phyloP scores from a whole-genome alignment of 345 rosid species.

The Pistacia atlantica region DNA sequence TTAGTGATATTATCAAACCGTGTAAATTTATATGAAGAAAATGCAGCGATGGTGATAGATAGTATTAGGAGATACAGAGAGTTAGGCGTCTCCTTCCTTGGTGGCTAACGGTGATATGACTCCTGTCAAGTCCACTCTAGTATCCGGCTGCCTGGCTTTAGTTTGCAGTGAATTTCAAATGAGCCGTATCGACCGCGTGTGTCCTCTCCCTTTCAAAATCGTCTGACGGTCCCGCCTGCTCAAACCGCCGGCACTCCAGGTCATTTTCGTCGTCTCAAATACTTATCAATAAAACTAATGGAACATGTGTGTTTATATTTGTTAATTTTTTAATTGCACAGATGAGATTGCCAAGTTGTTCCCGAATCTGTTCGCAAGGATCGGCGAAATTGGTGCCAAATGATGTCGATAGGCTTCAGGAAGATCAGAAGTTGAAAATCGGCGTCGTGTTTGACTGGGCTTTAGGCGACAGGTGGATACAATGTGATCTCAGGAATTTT shows the following conservation, averaged over 20 bases:
- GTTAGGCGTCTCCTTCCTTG: conserved; percentile 44
- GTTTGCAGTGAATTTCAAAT: conserved; percentile 38
- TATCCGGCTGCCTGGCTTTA: too few species aligned
- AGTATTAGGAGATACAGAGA: too few species aligned
- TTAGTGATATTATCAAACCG: too few species aligned
- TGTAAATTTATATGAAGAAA: too few species aligned
- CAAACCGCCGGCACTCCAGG: conserved; percentile 94
- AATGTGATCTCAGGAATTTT: too few species aligned
- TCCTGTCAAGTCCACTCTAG: conserved; percentile 30
- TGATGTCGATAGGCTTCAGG: conserved; percentile 20
- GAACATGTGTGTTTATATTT: background rate
- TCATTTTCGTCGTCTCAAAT: conserved; percentile 2
- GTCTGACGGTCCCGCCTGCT: conserved; percentile 83
- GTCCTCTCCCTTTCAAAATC: conserved; percentile 71
- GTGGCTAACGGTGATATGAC: conserved; percentile 39
- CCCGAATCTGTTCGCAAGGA: conserved; percentile 52
- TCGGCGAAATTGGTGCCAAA: conserved; percentile 63
- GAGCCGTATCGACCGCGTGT: conserved; percentile 69
- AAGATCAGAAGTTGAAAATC: too few species aligned
- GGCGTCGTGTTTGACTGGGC: too few species aligned
- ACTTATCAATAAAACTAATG: too few species aligned
- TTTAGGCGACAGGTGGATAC: too few species aligned
- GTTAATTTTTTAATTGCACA: conserved; percentile 14
- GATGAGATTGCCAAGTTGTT: conserved; percentile 93
- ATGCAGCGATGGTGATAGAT: too few species aligned